These are phyloP conservation scores for Aspergillus sp. DNA, from an alignment of 2,329 filamentous ascomycete species.

Conservation along the genomic window DNA sequence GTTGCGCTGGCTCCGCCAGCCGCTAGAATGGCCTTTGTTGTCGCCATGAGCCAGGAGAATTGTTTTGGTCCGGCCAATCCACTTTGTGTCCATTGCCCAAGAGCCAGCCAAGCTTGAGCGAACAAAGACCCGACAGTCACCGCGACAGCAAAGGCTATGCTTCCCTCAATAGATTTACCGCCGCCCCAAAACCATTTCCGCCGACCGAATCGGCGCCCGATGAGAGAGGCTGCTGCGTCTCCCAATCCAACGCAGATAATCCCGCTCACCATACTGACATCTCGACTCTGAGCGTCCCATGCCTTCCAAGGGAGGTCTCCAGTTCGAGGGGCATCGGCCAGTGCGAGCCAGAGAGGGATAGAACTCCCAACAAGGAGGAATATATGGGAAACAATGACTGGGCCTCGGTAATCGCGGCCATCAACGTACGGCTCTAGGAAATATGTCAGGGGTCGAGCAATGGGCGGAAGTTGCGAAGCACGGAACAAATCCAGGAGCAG, in stretches of 20 bases:
- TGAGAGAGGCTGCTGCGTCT: slow-evolving; percentile 87
- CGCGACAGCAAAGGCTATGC: slow-evolving; percentile 76
- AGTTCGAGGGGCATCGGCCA: slow-evolving; percentile 69
- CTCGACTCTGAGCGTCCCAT: slow-evolving; percentile 75
- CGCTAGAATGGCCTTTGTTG: slow-evolving; percentile 69
- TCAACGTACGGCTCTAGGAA: slow-evolving; percentile 96
- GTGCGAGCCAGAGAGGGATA: slow-evolving; percentile 87
- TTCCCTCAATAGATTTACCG: slow-evolving; percentile 91
- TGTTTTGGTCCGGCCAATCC: slow-evolving; percentile 20
- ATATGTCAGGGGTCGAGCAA: slow-evolving; percentile 80
- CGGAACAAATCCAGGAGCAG: slow-evolving; percentile 86
- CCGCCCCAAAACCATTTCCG: slow-evolving; percentile 97
- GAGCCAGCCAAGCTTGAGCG: slow-evolving; percentile 72
- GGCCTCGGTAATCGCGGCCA: slow-evolving; percentile 86
- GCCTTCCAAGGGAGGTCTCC: slow-evolving; percentile 63
- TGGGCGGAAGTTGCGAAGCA: slow-evolving; percentile 86
- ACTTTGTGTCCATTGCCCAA: slow-evolving; percentile 69
- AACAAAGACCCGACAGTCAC: slow-evolving; percentile 75
- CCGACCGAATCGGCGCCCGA: slow-evolving; percentile 83
- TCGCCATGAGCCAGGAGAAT: slow-evolving; percentile 38
- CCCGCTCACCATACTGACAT: slow-evolving; percentile 88
- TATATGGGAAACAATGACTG: slow-evolving; percentile 94
- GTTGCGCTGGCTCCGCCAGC: slow-evolving; percentile 84
- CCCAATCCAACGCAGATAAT: slow-evolving; percentile 95
- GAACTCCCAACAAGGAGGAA: slow-evolving; percentile 95